phyloP scores from a whole-genome alignment of 371 early-diverging fungal species.

The Globomyces sp. region DNA sequence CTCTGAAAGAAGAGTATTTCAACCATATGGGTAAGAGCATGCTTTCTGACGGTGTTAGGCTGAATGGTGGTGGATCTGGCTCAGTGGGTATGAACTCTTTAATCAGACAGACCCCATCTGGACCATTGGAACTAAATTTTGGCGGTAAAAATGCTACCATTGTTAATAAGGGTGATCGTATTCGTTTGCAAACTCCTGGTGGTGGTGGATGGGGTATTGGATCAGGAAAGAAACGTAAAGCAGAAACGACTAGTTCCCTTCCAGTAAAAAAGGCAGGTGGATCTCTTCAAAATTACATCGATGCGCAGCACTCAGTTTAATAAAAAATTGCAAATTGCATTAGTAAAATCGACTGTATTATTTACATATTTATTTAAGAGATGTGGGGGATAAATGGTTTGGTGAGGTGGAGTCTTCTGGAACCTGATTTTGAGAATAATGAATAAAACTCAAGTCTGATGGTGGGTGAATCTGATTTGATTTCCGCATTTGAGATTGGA shows the following conservation, averaged over 20 bases:
- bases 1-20: constrained; percentile 87
- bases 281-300: constrained; percentile 12
- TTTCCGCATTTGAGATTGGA: no score
- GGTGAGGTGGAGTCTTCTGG: no score
- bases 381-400: no score
- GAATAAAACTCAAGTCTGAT: no score
- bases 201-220: constrained; percentile 67
- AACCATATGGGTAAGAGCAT: constrained; percentile 71
- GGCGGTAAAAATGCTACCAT: constrained; percentile 85
- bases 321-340: no score
- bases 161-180: constrained; percentile 72
- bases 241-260: not conserved
- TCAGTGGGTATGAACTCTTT: constrained; percentile 74
- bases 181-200: constrained; percentile 88
- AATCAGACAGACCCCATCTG: constrained; percentile 53
- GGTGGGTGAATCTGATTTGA: no score
- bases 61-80: constrained; percentile 81
- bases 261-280: constrained; percentile 15
- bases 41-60: not conserved
- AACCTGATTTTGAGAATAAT: no score
- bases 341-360: no score
- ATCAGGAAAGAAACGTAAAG: not conserved
- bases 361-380: no score
- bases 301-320: constrained; percentile 9
- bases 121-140: constrained; percentile 62